These are phyloP conservation scores for Carex parvula DNA, from an alignment of 176 grass and related monocot genomes.

Conservation along the genomic window DNA sequence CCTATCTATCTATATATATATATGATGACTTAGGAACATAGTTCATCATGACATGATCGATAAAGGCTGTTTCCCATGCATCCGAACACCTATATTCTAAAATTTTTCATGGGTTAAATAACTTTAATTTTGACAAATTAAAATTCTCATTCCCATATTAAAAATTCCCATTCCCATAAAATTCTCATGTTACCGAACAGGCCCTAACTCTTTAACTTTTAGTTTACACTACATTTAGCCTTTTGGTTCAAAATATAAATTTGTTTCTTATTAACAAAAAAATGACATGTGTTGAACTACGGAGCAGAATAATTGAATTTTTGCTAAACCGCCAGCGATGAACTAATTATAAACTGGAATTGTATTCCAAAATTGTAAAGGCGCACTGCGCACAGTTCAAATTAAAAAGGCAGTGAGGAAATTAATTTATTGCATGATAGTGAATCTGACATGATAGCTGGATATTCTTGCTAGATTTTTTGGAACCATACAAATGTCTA, in stretches of 20 bases:
- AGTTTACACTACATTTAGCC: not conserved
- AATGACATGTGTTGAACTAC: not conserved
- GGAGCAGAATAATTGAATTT: not conserved
- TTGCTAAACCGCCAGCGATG: too few relatives aligned
- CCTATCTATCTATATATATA: too few relatives aligned
- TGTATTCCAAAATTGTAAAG: not conserved
- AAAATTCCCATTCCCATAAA: too few relatives aligned
- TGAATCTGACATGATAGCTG: not conserved
- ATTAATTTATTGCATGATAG: not conserved
- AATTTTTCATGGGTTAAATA: too few relatives aligned
- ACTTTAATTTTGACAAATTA: too few relatives aligned
- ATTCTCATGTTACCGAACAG: too few relatives aligned
- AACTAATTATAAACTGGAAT: too few relatives aligned
- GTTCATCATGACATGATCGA: not conserved
- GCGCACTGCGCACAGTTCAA: not conserved
- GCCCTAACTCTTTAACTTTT: not conserved
- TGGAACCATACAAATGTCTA: not conserved
- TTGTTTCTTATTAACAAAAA: not conserved
- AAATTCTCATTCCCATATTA: too few relatives aligned
- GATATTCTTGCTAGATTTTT: not conserved
- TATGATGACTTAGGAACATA: not conserved
- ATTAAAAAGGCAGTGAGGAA: not conserved
- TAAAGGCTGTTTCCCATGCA: not conserved
- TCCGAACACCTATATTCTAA: too few relatives aligned
- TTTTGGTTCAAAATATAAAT: not conserved